These are phyloP conservation scores for Mentha longifolia DNA, from an alignment of 257 asterid species.

Conservation along the genomic window DNA sequence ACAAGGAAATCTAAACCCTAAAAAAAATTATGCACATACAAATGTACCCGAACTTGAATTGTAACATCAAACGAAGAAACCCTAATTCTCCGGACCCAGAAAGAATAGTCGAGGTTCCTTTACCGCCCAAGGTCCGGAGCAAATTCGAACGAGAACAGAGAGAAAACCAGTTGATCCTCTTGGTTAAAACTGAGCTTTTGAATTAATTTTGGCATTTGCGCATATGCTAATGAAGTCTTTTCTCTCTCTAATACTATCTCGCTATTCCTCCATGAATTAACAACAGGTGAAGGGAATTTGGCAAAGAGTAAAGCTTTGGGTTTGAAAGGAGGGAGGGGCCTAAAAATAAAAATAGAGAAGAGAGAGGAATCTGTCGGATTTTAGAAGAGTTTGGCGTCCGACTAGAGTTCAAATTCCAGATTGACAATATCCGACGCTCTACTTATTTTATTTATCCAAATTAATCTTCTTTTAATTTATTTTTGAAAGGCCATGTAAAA, in stretches of 20 bases:
- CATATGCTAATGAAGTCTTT: neutral
- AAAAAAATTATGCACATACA: conserved; percentile 31
- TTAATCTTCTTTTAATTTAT: too few species aligned
- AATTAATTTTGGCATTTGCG: conserved; percentile 10
- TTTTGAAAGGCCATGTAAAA: too few species aligned
- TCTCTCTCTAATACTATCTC: conserved; percentile 14
- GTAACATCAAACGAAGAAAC: conserved; percentile 28
- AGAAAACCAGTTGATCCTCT: conserved; percentile 26
- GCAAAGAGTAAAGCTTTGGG: conserved; percentile 31
- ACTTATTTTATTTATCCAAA: too few species aligned
- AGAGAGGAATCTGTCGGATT: conserved; percentile 40
- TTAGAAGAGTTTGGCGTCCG: conserved; percentile 50
- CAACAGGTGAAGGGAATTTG: conserved; percentile 29
- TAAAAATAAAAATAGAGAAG: conserved; percentile 26
- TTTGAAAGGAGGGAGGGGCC: conserved; percentile 8
- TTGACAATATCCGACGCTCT: neutral
- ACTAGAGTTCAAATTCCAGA: conserved; percentile 43
- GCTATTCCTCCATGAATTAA: conserved; percentile 17
- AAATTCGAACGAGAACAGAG: conserved; percentile 32
- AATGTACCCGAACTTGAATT: conserved; percentile 31
- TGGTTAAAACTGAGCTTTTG: conserved; percentile 19
- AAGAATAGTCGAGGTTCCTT: conserved; percentile 38
- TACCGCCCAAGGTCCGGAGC: conserved; percentile 45
- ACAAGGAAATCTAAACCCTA: conserved; percentile 38
- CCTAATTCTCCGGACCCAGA: conserved; percentile 61